Conservation (phyloP, 2,329 filamentous ascomycete species). For the Dothistroma septosporum region DNA sequence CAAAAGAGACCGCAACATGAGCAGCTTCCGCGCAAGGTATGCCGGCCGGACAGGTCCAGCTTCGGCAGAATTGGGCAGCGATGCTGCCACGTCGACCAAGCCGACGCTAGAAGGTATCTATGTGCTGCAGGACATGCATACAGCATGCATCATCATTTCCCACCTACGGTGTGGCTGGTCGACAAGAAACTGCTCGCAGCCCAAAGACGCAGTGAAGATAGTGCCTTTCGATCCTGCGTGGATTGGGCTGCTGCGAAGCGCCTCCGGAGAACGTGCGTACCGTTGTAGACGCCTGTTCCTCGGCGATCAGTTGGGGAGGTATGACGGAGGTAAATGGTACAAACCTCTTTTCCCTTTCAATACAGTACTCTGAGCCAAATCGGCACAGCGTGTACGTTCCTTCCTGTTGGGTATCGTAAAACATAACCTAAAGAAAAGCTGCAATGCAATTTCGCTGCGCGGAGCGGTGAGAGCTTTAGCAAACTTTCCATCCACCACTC, state of each 20-base stretch:
- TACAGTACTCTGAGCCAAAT: background rate
- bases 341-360: background rate
- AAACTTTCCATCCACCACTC: background rate
- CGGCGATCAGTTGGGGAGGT: background rate
- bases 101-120: background rate
- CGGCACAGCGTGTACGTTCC: background rate
- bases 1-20: background rate
- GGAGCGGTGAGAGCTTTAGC: background rate
- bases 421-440: background rate
- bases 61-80: background rate
- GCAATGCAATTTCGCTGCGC: background rate
- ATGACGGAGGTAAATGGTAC: background rate
- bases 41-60: background rate
- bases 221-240: background rate
- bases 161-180: too few species aligned
- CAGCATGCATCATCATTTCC: background rate
- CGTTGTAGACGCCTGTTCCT: background rate
- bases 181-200: background rate
- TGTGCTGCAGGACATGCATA: background rate
- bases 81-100: constrained; percentile 3
- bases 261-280: background rate
- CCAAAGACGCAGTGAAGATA: background rate
- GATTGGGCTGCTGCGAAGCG: background rate
- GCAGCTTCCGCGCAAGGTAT: background rate
- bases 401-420: background rate